A percentile compares a stretch with the other conserved stretches of the same genome.
These are phyloP conservation scores for Candida rishiriensis DNA, from an alignment of 805 yeast genomes.

Conservation along the genomic window DNA sequence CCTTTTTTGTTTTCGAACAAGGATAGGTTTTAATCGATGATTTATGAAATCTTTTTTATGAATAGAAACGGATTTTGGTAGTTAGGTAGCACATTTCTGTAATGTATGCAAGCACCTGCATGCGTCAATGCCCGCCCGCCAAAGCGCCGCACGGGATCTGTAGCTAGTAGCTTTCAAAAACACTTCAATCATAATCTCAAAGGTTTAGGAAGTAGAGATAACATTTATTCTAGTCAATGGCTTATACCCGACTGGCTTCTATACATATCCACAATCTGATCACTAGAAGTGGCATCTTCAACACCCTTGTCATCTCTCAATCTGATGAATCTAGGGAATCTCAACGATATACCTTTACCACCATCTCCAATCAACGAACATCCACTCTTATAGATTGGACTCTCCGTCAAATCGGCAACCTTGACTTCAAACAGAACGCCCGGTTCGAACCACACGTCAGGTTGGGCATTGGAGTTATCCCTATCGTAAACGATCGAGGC, in stretches of 20 bases:
- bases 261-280: slow-evolving; percentile 80
- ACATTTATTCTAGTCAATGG: no score
- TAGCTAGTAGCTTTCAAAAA: no score
- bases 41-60: no score
- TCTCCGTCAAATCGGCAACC: slow-evolving; percentile 84
- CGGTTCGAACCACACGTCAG: slow-evolving; percentile 96
- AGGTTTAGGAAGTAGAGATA: no score
- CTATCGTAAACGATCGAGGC: slow-evolving; percentile 64
- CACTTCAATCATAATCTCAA: no score
- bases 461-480: slow-evolving; percentile 57
- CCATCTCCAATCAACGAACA: slow-evolving; percentile 51
- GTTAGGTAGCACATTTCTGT: no score
- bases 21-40: no score
- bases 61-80: no score
- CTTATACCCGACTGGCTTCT: slow-evolving; percentile 52
- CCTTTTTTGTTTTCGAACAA: no score
- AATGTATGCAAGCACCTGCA: no score
- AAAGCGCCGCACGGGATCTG: no score
- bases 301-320: slow-evolving; percentile 81
- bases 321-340: slow-evolving; percentile 85
- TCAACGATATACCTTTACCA: slow-evolving; percentile 69
- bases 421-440: slow-evolving; percentile 77
- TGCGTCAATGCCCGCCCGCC: no score
- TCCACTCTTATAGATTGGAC: slow-evolving; percentile 89
- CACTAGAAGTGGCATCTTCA: slow-evolving; percentile 83